Evolutionary conservation across 164 flowering plant species (phyloP).

Genomic region (Magnolia kwangsiensis): DNA sequence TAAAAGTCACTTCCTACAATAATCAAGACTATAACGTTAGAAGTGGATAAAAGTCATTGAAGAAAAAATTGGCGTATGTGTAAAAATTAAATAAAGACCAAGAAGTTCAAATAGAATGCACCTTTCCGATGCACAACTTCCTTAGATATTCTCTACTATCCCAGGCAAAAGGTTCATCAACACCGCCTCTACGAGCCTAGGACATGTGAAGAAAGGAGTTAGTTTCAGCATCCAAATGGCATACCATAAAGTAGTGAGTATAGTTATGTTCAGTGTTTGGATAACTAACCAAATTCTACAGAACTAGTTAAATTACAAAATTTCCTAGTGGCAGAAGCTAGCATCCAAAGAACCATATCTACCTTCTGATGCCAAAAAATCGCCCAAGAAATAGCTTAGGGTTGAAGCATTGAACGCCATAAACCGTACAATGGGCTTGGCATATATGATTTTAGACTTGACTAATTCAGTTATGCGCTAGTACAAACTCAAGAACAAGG

Average conservation of each 20-base stretch:
- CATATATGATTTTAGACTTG: no score
- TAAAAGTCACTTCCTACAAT: conserved; percentile 78
- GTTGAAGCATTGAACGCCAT: no score
- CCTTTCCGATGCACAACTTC: conserved; percentile 96
- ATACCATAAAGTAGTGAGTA: not conserved
- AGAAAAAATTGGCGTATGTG: not conserved
- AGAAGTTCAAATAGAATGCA: conserved; percentile 15
- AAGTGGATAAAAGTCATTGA: not conserved
- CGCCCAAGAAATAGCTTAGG: no score
- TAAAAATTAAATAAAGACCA: not conserved
- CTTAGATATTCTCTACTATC: conserved; percentile 88
- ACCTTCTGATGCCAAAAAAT: no score
- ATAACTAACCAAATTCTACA: not conserved
- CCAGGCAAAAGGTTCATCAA: conserved; percentile 99
- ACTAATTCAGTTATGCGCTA: no score
- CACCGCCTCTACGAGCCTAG: conserved; percentile 86
- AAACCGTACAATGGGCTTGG: no score
- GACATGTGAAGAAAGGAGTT: not conserved
- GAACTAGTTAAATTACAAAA: not conserved
- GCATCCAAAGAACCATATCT: no score
- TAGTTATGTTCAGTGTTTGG: no score
- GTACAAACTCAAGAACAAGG: not conserved
- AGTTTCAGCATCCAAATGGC: not conserved
- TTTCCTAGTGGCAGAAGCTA: not conserved
- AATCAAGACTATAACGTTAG: conserved; percentile 6